Evolutionary conservation across 139 green algal genomes (phyloP), one percentile per base, ranked within the genome.

Genomic region (Micractinium sp.): DNA sequence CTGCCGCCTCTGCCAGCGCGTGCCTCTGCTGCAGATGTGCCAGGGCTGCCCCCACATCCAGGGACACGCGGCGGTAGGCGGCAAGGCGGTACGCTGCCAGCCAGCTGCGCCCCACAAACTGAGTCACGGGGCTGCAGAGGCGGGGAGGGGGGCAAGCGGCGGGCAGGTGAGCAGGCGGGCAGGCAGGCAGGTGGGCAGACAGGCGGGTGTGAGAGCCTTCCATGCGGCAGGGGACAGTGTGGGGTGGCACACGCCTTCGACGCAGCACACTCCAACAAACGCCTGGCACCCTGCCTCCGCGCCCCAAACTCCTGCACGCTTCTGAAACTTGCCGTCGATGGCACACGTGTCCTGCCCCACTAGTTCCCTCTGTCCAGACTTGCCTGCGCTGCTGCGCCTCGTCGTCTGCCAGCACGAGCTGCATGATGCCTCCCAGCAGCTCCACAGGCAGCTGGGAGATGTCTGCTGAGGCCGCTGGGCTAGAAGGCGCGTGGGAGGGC

Each of bases 31-130:
- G 66, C 83, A 87, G 83, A 12, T 19, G 3, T 0, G 9, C 22
- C 67, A 87, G 83, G 27, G 83, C 67, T n/a, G 83, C 67, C 20
- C 38, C 83, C 27, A 87, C 83, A 27, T 87, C 35, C 2, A 87
- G 15, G 9, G 33, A 18, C 9, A 87, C 67, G 33, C 38, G 38
- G 66, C 67, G 29, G 67, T 87, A 80, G 23, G 83, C 83, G 35
- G 66, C 71, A 27, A 13, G 35, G 27, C 83, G 83, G 67, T 87
- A 87, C 0, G 83, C 83, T 0, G 83, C 67, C 67, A 87, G 83
- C 38, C 71, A 87, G 13, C 29, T 20, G 5, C n/a, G 14, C 19
- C 83, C 66, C 15, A 66, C 71, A 66, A 81, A 80, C 83, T 87
- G 83, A 19, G 79, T 29, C 38, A 87, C 66, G 3, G 63, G 67